These are phyloP conservation scores for Arthrobotrys pseudoclavata DNA, from an alignment of 2,329 filamentous ascomycete species.

Conservation along the genomic window DNA sequence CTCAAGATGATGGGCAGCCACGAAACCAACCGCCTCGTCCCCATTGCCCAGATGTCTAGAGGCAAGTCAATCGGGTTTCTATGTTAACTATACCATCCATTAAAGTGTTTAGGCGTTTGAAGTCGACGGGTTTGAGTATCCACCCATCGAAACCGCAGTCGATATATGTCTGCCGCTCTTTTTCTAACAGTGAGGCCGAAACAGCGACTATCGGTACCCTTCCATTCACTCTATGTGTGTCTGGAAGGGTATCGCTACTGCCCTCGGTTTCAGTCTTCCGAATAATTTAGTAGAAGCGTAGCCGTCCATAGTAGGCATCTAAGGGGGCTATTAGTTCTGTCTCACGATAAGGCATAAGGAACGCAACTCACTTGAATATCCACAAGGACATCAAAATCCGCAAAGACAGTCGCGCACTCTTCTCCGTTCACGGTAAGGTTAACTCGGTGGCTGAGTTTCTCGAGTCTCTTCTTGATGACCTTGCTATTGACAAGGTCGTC, in stretches of 20 bases:
- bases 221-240: slow-evolving; percentile 73
- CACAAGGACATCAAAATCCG: slow-evolving; percentile 85
- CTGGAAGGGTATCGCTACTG: slow-evolving; percentile 69
- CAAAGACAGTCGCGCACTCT: slow-evolving; percentile 81
- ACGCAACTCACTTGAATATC: slow-evolving; percentile 82
- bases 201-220: slow-evolving; percentile 87
- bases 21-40: slow-evolving; percentile 88
- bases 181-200: slow-evolving; percentile 83
- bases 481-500: slow-evolving; percentile 90
- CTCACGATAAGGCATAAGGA: slow-evolving; percentile 3
- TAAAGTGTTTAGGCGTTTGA: slow-evolving; percentile 78
- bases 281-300: slow-evolving; percentile 86
- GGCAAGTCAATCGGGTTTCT: slow-evolving; percentile 72
- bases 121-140: slow-evolving; percentile 90
- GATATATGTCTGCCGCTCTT: slow-evolving; percentile 77
- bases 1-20: slow-evolving; percentile 38
- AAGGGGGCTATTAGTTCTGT: slow-evolving; percentile 27
- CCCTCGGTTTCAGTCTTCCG: slow-evolving; percentile 75
- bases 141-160: slow-evolving; percentile 88
- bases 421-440: slow-evolving; percentile 83
- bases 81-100: slow-evolving; percentile 78
- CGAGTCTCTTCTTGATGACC: slow-evolving; percentile 82
- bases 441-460: slow-evolving; percentile 80
- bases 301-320: slow-evolving; percentile 95
- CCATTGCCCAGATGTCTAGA: slow-evolving; percentile 82